These are phyloP conservation scores for Capsella rubella DNA, from an alignment of 441 rosid genomes.

Conservation along the genomic window DNA sequence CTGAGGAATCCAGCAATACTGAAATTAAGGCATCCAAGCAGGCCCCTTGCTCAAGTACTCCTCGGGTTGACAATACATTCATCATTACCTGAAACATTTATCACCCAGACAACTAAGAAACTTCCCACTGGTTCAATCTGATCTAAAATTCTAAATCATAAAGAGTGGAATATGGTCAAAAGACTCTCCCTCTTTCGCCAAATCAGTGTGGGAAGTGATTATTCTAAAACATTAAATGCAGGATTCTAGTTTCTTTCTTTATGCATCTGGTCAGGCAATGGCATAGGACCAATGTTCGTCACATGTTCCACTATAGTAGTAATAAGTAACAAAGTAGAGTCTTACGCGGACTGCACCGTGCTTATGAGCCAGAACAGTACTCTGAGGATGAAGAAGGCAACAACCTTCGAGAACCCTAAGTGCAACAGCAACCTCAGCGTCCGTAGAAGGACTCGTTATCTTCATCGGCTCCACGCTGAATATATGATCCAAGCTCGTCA, in stretches of 20 bases:
- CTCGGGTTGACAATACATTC: slow-evolving; percentile 78
- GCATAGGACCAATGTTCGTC: not conserved
- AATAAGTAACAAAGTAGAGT: not conserved
- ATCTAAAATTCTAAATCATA: not conserved
- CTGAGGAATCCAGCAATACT: slow-evolving; percentile 84
- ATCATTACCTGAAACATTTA: slow-evolving; percentile 70
- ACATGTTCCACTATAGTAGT: slow-evolving; percentile 11
- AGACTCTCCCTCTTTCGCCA: not conserved
- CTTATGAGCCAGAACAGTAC: slow-evolving; percentile 79
- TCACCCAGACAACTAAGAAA: slow-evolving; percentile 2
- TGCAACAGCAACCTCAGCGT: slow-evolving; percentile 78
- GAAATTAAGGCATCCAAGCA: slow-evolving; percentile 92
- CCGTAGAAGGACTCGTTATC: slow-evolving; percentile 83
- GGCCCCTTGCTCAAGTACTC: slow-evolving; percentile 84
- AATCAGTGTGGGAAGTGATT: not conserved
- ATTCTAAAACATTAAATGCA: slow-evolving; percentile 2
- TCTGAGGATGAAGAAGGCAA: slow-evolving; percentile 81
- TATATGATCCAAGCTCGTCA: slow-evolving; percentile 75
- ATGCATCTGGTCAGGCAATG: not conserved
- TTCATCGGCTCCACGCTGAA: slow-evolving; percentile 82
- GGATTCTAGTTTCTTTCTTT: slow-evolving; percentile 7
- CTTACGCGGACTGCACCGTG: slow-evolving; percentile 79
- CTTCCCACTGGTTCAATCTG: slow-evolving; percentile 1
- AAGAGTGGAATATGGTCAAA: not conserved
- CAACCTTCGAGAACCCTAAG: slow-evolving; percentile 95